phyloP scores from a whole-genome alignment of 805 yeast species.

The Brettanomyces anomalus region DNA sequence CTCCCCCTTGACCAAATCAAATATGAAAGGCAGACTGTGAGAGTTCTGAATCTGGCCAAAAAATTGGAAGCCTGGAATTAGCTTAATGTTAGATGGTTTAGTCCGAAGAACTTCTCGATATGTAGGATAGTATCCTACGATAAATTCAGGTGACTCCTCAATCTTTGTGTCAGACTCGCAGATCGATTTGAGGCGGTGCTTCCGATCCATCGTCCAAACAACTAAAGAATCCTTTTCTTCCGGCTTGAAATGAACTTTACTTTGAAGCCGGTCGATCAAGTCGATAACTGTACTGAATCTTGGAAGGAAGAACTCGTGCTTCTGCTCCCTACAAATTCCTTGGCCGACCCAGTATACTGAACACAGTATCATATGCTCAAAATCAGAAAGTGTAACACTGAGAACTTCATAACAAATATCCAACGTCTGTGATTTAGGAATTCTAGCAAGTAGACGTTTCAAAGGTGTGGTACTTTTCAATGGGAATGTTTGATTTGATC shows the following conservation, averaged over 20 bases:
- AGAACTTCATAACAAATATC: constrained; percentile 67
- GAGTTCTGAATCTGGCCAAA: constrained; percentile 52
- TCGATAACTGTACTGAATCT: constrained; percentile 46
- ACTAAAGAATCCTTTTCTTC: constrained; percentile 38
- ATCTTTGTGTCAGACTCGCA: constrained; percentile 28
- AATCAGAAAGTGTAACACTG: constrained; percentile 63
- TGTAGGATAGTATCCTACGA: constrained; percentile 39
- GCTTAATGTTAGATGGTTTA: constrained; percentile 22
- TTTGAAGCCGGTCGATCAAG: constrained; percentile 46
- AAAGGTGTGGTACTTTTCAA: constrained; percentile 29
- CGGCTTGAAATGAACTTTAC: constrained; percentile 42
- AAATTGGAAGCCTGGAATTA: constrained; percentile 69
- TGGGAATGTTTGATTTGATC: constrained; percentile 49
- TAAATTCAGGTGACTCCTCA: constrained; percentile 32
- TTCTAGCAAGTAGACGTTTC: constrained; percentile 29
- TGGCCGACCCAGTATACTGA: constrained; percentile 65
- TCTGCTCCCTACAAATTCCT: constrained; percentile 61
- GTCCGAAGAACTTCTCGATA: constrained; percentile 13
- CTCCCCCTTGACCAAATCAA: constrained; percentile 65
- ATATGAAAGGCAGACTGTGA: constrained; percentile 84
- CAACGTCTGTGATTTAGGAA: constrained; percentile 34
- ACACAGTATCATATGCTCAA: constrained; percentile 65
- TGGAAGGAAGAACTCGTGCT: constrained; percentile 62
- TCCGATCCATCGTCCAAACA: constrained; percentile 44
- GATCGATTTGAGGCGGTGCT: constrained; percentile 23